Evolutionary conservation across 2,329 filamentous ascomycete species (phyloP), one percentile per base, ranked within the genome.

Genomic region (Botrytis byssoidea): DNA sequence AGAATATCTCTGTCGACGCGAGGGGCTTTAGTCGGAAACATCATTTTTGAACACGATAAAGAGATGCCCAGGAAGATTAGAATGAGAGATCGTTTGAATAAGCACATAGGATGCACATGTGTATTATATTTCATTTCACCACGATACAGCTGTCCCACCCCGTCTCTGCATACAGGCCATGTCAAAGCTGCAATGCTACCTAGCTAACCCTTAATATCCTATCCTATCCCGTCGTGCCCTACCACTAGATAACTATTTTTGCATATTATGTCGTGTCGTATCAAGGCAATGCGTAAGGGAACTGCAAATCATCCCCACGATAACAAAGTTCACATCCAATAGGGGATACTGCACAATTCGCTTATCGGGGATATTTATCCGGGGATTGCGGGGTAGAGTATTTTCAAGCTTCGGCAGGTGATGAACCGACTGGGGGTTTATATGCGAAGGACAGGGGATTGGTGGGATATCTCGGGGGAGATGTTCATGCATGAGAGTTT

Each of bases 141-240:
- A 37, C 6, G 44, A 48, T 4, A 7, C 6, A n/a, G 44, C 20
- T 48, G 22, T 51, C 12, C 20, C 64, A 37, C 4, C 12, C 25
- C 25, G 7, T 37, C 37, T 70, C 68, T 51, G 20, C 64, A 66
- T 48, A 35, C 42, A 51, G 16, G 29, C 44, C 32, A 37, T 35
- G 20, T 37, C n/a, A 48, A 48, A 66, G 29, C 64, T 66, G 64
- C 29, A 66, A 48, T 66, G 29, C 42, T 66, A 66, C 32, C 64
- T 46, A 7, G 22, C 5, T 12, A 59, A 8, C 57, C 29, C 44
- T 35, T 48, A 4, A 8, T 60, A 51, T 32, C 63, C 22, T 29
- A 35, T 35, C 57, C 10, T 22, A 48, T 37, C 64, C 22, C 12
- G 8, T n/a, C 9, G 9, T 61, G 16, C 9, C 29, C 44, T 35